A percentile compares a stretch with the other conserved stretches of the same genome.
Evolutionary conservation across 1,139 yeast genomes (phyloP).

Genomic region (Candida glucosophila): DNA sequence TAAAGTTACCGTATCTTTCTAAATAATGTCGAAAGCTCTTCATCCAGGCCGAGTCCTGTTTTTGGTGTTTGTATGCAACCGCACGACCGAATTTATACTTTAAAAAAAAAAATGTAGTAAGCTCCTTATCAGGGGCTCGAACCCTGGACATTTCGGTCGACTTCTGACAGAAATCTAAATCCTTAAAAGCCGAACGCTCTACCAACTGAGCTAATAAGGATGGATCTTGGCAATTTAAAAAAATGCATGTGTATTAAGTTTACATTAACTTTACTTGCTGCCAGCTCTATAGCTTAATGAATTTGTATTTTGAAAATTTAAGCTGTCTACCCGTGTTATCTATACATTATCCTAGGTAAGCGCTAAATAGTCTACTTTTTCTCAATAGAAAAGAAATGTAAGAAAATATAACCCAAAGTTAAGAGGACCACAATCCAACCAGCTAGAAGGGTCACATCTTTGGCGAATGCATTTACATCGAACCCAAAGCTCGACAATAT

Average conservation of each 20-base stretch:
- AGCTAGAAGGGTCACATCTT: slow-evolving; percentile 50
- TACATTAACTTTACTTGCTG: too few species aligned
- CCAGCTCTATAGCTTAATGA: too few species aligned
- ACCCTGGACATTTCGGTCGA: slow-evolving; percentile 5
- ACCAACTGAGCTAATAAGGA: slow-evolving; percentile 5
- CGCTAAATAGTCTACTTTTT: slow-evolving; percentile 33
- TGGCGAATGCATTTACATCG: slow-evolving; percentile 64
- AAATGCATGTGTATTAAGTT: too few species aligned
- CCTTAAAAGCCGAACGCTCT: slow-evolving; percentile 5
- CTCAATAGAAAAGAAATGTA: slow-evolving; percentile 70
- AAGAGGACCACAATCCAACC: slow-evolving; percentile 46
- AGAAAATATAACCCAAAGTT: slow-evolving; percentile 62
- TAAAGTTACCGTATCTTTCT: too few species aligned
- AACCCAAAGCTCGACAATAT: slow-evolving; percentile 93
- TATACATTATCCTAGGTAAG: background rate
- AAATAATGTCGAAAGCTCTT: too few species aligned
- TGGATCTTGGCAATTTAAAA: slow-evolving; percentile 1
- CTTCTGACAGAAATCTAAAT: slow-evolving; percentile 3
- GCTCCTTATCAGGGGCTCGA: slow-evolving; percentile 5
- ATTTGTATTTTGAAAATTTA: too few species aligned
- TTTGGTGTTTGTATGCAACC: too few species aligned
- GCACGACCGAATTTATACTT: too few species aligned
- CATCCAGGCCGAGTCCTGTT: too few species aligned
- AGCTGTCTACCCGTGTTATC: background rate
- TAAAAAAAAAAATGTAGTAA: slow-evolving; percentile 1